Percentiles rank a stretch among this genome's conserved stretches.
These are phyloP conservation scores for Anisodus tanguticus DNA, from an alignment of 257 asterid species.

Conservation along the genomic window DNA sequence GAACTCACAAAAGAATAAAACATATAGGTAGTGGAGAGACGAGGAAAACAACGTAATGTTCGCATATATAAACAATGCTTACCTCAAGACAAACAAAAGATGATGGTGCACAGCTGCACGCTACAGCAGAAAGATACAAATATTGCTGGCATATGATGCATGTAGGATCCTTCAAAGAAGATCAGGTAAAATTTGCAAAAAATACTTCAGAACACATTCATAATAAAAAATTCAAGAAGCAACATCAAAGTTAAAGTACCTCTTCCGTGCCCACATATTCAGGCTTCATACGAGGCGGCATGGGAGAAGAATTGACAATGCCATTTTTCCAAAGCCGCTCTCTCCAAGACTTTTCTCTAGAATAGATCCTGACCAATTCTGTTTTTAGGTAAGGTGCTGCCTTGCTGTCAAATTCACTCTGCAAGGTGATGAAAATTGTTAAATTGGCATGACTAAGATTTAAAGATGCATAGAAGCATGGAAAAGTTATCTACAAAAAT, in stretches of 20 bases:
- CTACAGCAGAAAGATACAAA: slow-evolving; percentile 86
- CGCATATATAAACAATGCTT: slow-evolving; percentile 35
- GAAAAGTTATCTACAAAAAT: background rate
- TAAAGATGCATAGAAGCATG: slow-evolving; percentile 1
- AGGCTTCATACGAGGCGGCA: slow-evolving; percentile 70
- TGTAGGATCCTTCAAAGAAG: slow-evolving; percentile 71
- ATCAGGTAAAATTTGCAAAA: slow-evolving; percentile 38
- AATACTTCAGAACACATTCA: slow-evolving; percentile 24
- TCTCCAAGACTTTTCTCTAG: slow-evolving; percentile 77
- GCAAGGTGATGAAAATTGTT: slow-evolving; percentile 41
- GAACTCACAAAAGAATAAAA: slow-evolving; percentile 11
- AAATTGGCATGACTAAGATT: slow-evolving; percentile 29
- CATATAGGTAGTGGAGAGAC: background rate
- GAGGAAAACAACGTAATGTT: background rate
- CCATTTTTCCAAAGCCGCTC: slow-evolving; percentile 88
- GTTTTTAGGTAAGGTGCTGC: slow-evolving; percentile 62
- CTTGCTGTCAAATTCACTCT: slow-evolving; percentile 68
- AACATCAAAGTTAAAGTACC: slow-evolving; percentile 47
- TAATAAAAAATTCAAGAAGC: background rate
- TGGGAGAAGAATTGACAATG: slow-evolving; percentile 64
- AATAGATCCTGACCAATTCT: slow-evolving; percentile 72
- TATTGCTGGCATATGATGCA: slow-evolving; percentile 91
- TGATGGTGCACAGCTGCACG: slow-evolving; percentile 84
- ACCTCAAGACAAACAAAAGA: slow-evolving; percentile 91
- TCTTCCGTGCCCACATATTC: slow-evolving; percentile 84